phyloP scores from a whole-genome alignment of 495 filamentous ascomycete genomes.

The Tuber indicum region DNA sequence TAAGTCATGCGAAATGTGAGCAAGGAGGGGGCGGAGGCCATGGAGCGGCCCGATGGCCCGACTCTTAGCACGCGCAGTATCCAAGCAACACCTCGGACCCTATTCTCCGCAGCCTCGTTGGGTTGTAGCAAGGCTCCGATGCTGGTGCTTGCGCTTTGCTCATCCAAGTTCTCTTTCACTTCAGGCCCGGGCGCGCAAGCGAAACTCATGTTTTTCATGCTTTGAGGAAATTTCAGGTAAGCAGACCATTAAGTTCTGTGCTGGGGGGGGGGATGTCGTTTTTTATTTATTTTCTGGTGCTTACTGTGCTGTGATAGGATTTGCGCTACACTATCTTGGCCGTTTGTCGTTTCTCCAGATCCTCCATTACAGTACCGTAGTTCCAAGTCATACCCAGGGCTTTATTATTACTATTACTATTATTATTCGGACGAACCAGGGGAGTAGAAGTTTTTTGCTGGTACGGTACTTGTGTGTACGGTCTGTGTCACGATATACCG shows the following conservation, averaged over 20 bases:
- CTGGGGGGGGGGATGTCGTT: background rate
- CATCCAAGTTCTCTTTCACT: background rate
- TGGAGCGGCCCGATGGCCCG: too few relatives aligned
- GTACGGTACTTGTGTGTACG: background rate
- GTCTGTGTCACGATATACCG: background rate
- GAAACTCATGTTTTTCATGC: background rate
- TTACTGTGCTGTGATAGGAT: background rate
- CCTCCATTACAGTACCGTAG: background rate
- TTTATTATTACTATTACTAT: background rate
- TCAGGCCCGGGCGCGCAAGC: background rate
- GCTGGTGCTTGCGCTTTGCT: background rate
- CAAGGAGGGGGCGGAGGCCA: background rate
- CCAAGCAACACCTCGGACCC: background rate
- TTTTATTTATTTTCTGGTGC: background rate
- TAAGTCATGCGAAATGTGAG: background rate
- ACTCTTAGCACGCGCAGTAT: background rate
- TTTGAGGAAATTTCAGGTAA: background rate
- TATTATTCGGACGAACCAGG: background rate
- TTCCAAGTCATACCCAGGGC: background rate
- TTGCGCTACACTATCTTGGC: background rate
- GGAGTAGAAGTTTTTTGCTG: background rate
- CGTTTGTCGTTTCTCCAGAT: background rate
- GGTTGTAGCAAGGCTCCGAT: background rate
- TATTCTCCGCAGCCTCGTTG: background rate
- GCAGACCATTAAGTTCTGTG: background rate